Percentiles rank a stretch among this genome's conserved stretches.
Evolutionary conservation across 2,329 filamentous ascomycete species (phyloP).

Genomic region (Lecanicillium sp.): DNA sequence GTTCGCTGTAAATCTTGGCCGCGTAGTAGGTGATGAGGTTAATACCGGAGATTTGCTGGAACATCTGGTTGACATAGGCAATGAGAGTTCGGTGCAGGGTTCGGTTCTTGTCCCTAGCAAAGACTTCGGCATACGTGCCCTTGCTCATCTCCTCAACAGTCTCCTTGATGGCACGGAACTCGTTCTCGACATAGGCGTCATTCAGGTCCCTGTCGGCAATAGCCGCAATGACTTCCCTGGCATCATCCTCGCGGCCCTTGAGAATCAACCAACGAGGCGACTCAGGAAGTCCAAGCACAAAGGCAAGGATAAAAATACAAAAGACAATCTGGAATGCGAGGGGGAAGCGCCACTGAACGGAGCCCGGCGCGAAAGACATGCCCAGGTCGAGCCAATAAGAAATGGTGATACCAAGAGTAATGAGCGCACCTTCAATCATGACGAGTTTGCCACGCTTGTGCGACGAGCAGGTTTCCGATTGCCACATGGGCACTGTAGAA

Average conservation of each 20-base stretch:
- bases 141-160: conserved; percentile 64
- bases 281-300: conserved; percentile 47
- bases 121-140: conserved; percentile 50
- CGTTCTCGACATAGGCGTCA: conserved; percentile 49
- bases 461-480: conserved; percentile 49
- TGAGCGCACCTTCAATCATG: conserved; percentile 52
- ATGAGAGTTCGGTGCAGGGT: conserved; percentile 51
- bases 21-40: conserved; percentile 59
- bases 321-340: conserved; percentile 48
- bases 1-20: conserved; percentile 48
- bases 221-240: conserved; percentile 37
- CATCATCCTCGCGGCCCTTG: conserved; percentile 39
- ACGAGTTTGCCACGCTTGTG: conserved; percentile 53
- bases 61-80: conserved; percentile 54
- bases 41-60: conserved; percentile 58
- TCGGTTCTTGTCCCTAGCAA: conserved; percentile 50
- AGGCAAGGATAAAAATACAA: conserved; percentile 47
- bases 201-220: conserved; percentile 47
- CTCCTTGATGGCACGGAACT: conserved; percentile 54
- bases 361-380: conserved; percentile 39
- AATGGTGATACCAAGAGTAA: conserved; percentile 49
- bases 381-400: conserved; percentile 56
- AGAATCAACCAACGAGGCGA: conserved; percentile 41
- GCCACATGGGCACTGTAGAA: conserved; percentile 52
- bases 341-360: conserved; percentile 49